Percentiles rank a stretch among this genome's conserved stretches.
Conservation (phyloP, 805 yeast genomes). For the Wickerhamiella alocasiicola region DNA sequence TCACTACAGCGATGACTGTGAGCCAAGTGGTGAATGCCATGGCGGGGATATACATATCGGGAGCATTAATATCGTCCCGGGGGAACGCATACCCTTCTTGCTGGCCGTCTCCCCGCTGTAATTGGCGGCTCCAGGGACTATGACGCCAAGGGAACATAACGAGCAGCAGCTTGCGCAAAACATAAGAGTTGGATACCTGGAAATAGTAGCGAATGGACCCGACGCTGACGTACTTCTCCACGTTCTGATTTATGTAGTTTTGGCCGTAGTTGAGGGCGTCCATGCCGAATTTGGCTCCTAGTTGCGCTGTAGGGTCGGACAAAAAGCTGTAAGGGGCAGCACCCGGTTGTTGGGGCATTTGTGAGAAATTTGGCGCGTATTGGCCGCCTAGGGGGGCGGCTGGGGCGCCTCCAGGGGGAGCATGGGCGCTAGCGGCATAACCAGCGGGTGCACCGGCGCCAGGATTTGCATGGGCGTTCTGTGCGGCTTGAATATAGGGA, state of each 20-base stretch:
- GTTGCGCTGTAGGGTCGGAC: conserved; percentile 65
- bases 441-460: conserved; percentile 20
- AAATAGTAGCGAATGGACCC: conserved; percentile 70
- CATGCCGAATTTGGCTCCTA: conserved; percentile 83
- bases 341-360: background rate
- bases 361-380: background rate
- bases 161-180: conserved; percentile 54
- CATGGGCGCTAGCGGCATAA: conserved; percentile 20
- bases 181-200: conserved; percentile 83
- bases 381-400: background rate
- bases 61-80: conserved; percentile 78
- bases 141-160: conserved; percentile 79
- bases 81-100: conserved; percentile 57
- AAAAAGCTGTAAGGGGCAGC: conserved; percentile 31
- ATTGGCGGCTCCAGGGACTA: conserved; percentile 63
- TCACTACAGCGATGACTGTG: conserved; percentile 66
- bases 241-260: conserved; percentile 61
- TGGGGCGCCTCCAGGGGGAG: conserved; percentile 8
- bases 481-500: background rate
- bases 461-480: conserved; percentile 12
- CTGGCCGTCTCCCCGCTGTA: conserved; percentile 27
- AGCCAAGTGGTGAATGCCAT: conserved; percentile 89
- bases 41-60: conserved; percentile 88
- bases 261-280: conserved; percentile 73
- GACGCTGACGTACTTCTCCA: conserved; percentile 38